These are phyloP conservation scores for Prunus padus DNA, from an alignment of 306 rosid species.

Conservation along the genomic window DNA sequence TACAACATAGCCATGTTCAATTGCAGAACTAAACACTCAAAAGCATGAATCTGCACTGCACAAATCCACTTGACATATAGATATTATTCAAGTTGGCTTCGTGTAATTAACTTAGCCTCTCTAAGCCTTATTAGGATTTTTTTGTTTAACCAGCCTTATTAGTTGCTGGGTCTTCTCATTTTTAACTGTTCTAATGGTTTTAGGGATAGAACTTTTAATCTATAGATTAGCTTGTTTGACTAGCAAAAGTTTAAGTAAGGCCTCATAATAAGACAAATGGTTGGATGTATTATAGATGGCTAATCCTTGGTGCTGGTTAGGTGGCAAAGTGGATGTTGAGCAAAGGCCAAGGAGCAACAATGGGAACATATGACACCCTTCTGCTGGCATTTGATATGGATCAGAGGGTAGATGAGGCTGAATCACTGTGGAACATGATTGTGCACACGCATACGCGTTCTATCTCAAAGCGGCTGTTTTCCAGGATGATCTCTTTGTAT, in stretches of 20 bases:
- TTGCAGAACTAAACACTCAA: not conserved
- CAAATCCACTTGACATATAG: not conserved
- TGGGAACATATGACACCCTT: slow-evolving; percentile 90
- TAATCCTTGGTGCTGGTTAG: slow-evolving; percentile 39
- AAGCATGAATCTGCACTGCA: not conserved
- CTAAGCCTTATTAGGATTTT: not conserved
- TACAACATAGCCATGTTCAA: not conserved
- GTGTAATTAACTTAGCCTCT: not conserved
- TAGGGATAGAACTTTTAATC: not conserved
- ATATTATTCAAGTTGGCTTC: not conserved
- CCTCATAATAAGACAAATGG: not conserved
- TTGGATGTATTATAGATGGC: slow-evolving; percentile 12
- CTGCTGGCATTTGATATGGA: slow-evolving; percentile 88
- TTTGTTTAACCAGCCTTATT: not conserved
- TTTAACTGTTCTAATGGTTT: not conserved
- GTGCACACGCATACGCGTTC: slow-evolving; percentile 66
- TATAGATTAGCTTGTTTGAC: not conserved
- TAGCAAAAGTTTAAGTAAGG: not conserved
- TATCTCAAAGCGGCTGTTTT: slow-evolving; percentile 73
- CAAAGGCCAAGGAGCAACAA: slow-evolving; percentile 93
- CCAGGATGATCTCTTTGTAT: slow-evolving; percentile 80
- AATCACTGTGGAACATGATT: slow-evolving; percentile 95
- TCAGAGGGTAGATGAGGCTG: slow-evolving; percentile 85
- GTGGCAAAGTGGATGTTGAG: slow-evolving; percentile 97
- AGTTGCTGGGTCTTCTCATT: not conserved